A percentile compares a stretch with the other conserved stretches of the same genome.
These are phyloP conservation scores for Noccaea caerulescens DNA, from an alignment of 345 rosid species.

Conservation along the genomic window DNA sequence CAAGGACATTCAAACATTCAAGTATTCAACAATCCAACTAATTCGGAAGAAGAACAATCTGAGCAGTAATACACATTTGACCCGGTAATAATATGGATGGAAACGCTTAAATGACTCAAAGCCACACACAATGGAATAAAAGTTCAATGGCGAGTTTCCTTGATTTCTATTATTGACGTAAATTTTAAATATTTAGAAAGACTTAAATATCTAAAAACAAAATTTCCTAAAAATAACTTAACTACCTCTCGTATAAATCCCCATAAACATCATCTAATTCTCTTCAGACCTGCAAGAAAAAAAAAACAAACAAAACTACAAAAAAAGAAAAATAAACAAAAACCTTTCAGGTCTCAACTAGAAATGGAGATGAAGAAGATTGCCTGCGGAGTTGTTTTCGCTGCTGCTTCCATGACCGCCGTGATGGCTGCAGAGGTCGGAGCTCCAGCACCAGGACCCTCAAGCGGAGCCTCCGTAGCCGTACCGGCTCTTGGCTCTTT, in stretches of 20 bases:
- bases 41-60: not conserved
- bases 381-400: constrained; percentile 55
- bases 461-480: constrained; percentile 47
- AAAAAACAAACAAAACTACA: not conserved
- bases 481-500: constrained; percentile 64
- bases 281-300: constrained; percentile 44
- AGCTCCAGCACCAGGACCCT: constrained; percentile 52
- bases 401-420: constrained; percentile 60
- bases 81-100: constrained; percentile 10
- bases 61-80: constrained; percentile 6
- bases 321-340: not conserved
- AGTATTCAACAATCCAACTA: not conserved
- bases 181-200: not conserved
- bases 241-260: constrained; percentile 27
- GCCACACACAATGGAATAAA: constrained; percentile 24
- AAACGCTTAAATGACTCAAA: constrained; percentile 24
- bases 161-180: not conserved
- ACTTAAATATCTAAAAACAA: constrained; percentile 13
- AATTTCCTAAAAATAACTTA: constrained; percentile 15
- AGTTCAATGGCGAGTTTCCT: constrained; percentile 3
- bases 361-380: constrained; percentile 79
- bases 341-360: constrained; percentile 43
- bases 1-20: not conserved
- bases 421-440: constrained; percentile 54
- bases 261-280: not conserved